phyloP scores from a whole-genome alignment of 352 stramenopile genomes.

The Phytophthora quininea region DNA sequence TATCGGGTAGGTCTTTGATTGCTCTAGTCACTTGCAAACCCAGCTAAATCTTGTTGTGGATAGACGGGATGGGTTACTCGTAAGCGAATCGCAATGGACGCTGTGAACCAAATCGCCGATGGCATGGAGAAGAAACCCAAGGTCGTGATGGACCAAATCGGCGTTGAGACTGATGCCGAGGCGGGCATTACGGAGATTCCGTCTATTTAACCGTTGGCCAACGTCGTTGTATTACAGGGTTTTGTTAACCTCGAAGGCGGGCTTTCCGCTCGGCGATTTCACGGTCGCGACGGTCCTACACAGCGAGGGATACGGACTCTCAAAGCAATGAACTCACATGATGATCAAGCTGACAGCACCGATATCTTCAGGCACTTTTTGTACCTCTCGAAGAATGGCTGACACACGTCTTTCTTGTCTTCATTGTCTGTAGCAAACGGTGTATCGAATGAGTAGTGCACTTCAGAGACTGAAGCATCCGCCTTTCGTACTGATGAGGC shows the following conservation, averaged over 20 bases:
- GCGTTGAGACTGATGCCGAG: slow-evolving; percentile 75
- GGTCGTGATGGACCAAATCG: slow-evolving; percentile 59
- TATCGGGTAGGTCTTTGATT: slow-evolving; percentile 52
- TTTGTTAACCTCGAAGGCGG: slow-evolving; percentile 26
- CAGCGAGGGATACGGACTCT: no score
- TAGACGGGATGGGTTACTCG: slow-evolving; percentile 74
- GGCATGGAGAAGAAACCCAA: slow-evolving; percentile 87
- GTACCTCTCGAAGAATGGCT: slow-evolving; percentile 71
- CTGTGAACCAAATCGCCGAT: slow-evolving; percentile 78
- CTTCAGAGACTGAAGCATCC: no score
- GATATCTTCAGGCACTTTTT: slow-evolving; percentile 63
- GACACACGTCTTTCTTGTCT: slow-evolving; percentile 49
- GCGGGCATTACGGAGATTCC: slow-evolving; percentile 72
- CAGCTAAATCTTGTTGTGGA: slow-evolving; percentile 4
- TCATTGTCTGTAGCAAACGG: slow-evolving; percentile 47
- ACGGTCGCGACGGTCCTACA: slow-evolving; percentile 48
- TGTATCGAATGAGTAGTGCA: slow-evolving; percentile 1
- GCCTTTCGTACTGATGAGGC: slow-evolving; percentile 68
- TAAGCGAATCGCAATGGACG: slow-evolving; percentile 82
- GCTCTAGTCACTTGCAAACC: neutral
- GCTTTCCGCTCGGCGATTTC: slow-evolving; percentile 41
- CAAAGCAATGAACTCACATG: no score
- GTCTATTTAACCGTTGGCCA: slow-evolving; percentile 54
- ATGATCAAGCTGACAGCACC: no score
- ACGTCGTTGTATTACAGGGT: neutral